A percentile compares a stretch with the other conserved stretches of the same genome.
Evolutionary conservation across 164 flowering plant genomes (phyloP).

Genomic region (Magnolia sinica): DNA sequence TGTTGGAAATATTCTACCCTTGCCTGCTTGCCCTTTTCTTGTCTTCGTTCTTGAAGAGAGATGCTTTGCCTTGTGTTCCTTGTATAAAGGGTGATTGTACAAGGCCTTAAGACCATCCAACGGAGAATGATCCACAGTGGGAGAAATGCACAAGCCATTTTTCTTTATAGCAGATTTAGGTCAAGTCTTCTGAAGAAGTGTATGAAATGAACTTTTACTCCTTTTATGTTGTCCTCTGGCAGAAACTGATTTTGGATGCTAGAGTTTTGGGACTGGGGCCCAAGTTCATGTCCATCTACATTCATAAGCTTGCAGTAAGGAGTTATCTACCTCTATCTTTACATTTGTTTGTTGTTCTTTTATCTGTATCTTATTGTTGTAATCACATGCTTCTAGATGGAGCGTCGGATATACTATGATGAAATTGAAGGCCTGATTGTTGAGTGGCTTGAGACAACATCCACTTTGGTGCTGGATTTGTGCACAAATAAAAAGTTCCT

Average conservation of each 20-base stretch:
- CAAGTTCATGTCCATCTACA: constrained; percentile 85
- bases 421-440: constrained; percentile 72
- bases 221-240: constrained; percentile 15
- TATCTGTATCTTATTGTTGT: neutral
- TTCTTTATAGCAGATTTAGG: neutral
- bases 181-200: neutral
- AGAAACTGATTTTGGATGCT: constrained; percentile 74
- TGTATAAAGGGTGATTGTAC: neutral
- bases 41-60: too few species aligned
- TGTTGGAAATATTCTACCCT: too few species aligned
- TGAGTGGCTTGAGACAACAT: constrained; percentile 89
- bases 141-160: neutral
- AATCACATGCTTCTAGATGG: constrained; percentile 46
- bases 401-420: constrained; percentile 85
- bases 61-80: neutral
- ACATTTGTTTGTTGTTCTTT: neutral
- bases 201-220: neutral
- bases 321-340: neutral
- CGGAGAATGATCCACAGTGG: neutral
- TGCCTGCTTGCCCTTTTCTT: too few species aligned
- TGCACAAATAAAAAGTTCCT: constrained; percentile 27
- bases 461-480: constrained; percentile 60
- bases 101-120: neutral
- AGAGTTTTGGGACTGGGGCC: constrained; percentile 91
- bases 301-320: constrained; percentile 73